Percentiles rank a stretch among this genome's conserved stretches.
These are phyloP conservation scores for Amanita jacksonii DNA, from an alignment of 768 basidiomycete species.

Conservation along the genomic window DNA sequence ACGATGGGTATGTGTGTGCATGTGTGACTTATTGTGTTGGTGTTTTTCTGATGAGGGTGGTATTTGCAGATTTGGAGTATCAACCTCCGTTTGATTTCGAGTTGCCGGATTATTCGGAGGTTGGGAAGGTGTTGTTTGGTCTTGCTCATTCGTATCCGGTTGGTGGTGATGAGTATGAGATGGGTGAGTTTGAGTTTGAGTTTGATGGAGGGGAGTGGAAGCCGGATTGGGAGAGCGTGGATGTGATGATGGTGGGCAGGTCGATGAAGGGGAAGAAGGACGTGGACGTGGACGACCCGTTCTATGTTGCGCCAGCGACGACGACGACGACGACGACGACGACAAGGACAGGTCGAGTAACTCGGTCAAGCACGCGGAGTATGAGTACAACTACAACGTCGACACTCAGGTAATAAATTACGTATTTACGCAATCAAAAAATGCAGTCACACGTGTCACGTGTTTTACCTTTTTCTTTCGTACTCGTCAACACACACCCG, in stretches of 20 bases:
- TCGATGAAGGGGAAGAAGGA: no score
- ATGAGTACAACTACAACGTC: no score
- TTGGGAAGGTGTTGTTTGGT: constrained; percentile 27
- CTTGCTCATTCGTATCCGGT: constrained; percentile 23
- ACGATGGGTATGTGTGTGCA: constrained; percentile 22
- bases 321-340: no score
- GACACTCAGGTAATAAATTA: no score
- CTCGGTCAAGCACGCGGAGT: no score
- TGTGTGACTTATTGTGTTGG: neutral
- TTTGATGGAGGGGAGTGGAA: constrained; percentile 22
- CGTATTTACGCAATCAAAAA: no score
- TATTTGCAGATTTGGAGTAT: constrained; percentile 30
- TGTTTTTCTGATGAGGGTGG: neutral
- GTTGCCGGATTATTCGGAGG: constrained; percentile 32
- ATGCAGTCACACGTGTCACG: no score
- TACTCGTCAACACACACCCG: neutral
- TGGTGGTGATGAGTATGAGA: constrained; percentile 23
- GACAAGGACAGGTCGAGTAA: neutral
- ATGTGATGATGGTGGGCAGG: neutral
- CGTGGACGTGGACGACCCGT: constrained; percentile 1
- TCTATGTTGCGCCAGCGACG: no score
- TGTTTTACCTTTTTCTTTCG: no score
- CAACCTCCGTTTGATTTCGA: constrained; percentile 36
- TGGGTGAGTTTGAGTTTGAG: constrained; percentile 19
- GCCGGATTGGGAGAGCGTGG: constrained; percentile 12